phyloP scores from a whole-genome alignment of 208 protist genomes.

The Crithidia acanthocephali region DNA sequence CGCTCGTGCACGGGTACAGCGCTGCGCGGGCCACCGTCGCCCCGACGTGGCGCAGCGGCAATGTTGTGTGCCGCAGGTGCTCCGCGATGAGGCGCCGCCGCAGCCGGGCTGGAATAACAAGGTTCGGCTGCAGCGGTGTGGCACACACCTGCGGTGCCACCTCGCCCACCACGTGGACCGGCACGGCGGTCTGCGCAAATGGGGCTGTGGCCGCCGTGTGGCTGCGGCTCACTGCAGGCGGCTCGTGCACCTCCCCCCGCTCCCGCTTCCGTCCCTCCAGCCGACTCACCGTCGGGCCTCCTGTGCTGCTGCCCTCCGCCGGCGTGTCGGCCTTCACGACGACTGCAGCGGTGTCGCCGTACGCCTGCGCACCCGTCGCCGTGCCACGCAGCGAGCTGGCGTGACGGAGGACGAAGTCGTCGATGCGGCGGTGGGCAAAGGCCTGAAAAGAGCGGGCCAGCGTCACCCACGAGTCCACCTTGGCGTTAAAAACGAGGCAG shows the following conservation, averaged over 20 bases:
- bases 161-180: slow-evolving; percentile 21
- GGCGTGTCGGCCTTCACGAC: not conserved
- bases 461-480: slow-evolving; percentile 65
- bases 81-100: slow-evolving; percentile 59
- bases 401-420: slow-evolving; percentile 79
- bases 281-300: no score
- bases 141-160: slow-evolving; percentile 34
- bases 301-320: no score
- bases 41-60: slow-evolving; percentile 66
- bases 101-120: slow-evolving; percentile 59
- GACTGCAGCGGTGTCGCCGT: not conserved
- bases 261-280: slow-evolving; percentile 14
- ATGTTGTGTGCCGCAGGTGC: slow-evolving; percentile 54
- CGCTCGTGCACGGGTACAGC: slow-evolving; percentile 28
- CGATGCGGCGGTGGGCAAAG: slow-evolving; percentile 78
- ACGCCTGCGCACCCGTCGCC: slow-evolving; percentile 40
- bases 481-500: slow-evolving; percentile 84
- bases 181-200: not conserved
- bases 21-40: slow-evolving; percentile 18
- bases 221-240: not conserved
- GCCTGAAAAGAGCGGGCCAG: slow-evolving; percentile 67
- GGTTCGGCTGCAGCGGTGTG: slow-evolving; percentile 74
- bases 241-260: slow-evolving; percentile 1
- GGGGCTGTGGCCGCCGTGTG: not conserved
- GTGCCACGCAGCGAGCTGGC: slow-evolving; percentile 64